Conservation (phyloP, 2,329 filamentous ascomycete species). For the Calonectria pauciramosa region DNA sequence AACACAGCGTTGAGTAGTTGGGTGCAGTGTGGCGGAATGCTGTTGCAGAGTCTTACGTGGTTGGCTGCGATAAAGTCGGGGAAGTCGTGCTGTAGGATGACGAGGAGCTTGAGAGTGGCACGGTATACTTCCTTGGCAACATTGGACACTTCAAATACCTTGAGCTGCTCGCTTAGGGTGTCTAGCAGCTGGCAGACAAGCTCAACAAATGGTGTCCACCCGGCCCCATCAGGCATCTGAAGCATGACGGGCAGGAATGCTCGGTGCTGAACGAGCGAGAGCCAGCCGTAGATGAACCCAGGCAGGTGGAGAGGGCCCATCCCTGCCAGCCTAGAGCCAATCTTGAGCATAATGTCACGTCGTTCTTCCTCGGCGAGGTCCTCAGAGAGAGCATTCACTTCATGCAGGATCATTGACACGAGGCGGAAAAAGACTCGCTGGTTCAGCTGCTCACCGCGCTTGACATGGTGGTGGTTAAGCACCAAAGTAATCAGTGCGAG, state of each 20-base stretch:
- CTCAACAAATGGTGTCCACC: conserved; percentile 83
- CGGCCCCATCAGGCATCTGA: conserved; percentile 73
- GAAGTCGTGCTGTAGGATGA: conserved; percentile 93
- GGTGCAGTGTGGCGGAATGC: conserved; percentile 85
- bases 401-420: conserved; percentile 85
- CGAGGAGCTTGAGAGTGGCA: conserved; percentile 83
- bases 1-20: conserved; percentile 92
- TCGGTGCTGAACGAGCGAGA: conserved; percentile 85
- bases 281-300: conserved; percentile 88
- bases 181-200: conserved; percentile 80
- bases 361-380: conserved; percentile 73
- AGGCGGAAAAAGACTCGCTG: conserved; percentile 93
- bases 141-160: conserved; percentile 76
- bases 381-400: conserved; percentile 73
- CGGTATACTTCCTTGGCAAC: conserved; percentile 88
- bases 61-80: conserved; percentile 93
- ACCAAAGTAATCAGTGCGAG: conserved; percentile 84
- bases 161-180: conserved; percentile 85
- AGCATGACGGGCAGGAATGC: conserved; percentile 86
- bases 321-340: conserved; percentile 79
- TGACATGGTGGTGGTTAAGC: conserved; percentile 87
- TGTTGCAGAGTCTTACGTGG: conserved; percentile 84
- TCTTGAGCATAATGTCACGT: conserved; percentile 77
- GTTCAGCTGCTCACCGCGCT: conserved; percentile 84
- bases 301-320: conserved; percentile 84